These are phyloP conservation scores for Pulveroboletus sp. DNA, from an alignment of 768 basidiomycete species.

Conservation along the genomic window DNA sequence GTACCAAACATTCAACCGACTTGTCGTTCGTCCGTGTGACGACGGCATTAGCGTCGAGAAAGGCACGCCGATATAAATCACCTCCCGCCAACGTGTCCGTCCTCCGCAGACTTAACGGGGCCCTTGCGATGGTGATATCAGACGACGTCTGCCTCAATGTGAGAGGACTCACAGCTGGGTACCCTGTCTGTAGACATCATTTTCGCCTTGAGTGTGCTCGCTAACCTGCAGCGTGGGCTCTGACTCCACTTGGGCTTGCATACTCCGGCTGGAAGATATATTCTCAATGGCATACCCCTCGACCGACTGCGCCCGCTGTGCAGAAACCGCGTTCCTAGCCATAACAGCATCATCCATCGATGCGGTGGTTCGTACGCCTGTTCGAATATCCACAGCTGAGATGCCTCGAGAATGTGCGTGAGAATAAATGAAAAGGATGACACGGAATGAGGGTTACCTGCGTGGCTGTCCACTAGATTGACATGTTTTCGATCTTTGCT, in stretches of 20 bases:
- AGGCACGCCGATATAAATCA: not conserved
- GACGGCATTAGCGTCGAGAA: not conserved
- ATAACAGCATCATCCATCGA: not conserved
- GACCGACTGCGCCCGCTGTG: not conserved
- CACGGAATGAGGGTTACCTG: not conserved
- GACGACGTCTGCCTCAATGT: not conserved
- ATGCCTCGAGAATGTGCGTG: not conserved
- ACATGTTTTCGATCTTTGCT: not conserved
- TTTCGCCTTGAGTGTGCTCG: not conserved
- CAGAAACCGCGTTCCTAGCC: not conserved
- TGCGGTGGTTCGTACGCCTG: not conserved
- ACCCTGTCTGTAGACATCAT: not conserved
- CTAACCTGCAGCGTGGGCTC: not conserved
- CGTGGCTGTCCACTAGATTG: not conserved
- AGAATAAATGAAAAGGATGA: not conserved
- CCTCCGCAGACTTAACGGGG: not conserved
- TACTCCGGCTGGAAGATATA: not conserved
- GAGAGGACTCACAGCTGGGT: slow-evolving; percentile 2
- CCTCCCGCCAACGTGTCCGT: not conserved
- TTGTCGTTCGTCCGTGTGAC: not conserved
- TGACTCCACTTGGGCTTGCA: not conserved
- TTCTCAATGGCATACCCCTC: not conserved
- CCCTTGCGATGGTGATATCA: not conserved
- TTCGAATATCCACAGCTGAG: not conserved
- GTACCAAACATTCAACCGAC: not conserved